These are phyloP conservation scores for Mucor irregularis DNA, from an alignment of 371 early-diverging fungal genomes.

Conservation along the genomic window DNA sequence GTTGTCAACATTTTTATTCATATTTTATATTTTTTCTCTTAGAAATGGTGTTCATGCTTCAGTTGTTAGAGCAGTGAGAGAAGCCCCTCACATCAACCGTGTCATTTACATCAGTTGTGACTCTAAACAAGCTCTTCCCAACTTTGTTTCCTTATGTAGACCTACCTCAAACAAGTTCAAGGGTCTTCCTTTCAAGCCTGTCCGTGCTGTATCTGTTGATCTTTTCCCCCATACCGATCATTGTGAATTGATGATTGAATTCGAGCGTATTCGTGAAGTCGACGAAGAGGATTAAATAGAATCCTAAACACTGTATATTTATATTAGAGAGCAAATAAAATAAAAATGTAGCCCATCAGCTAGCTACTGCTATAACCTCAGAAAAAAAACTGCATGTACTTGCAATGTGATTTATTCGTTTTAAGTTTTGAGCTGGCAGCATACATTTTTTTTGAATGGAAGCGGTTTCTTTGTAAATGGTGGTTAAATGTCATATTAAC, in stretches of 20 bases:
- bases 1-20: background rate
- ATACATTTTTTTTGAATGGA: no score
- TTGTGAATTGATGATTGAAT: slow-evolving; percentile 74
- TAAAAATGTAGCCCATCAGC: no score
- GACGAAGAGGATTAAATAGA: background rate
- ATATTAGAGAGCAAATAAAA: no score
- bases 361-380: no score
- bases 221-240: slow-evolving; percentile 81
- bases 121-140: slow-evolving; percentile 60
- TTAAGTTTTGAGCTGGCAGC: no score
- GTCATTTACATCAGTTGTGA: slow-evolving; percentile 82
- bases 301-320: no score
- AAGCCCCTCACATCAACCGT: slow-evolving; percentile 53
- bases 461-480: no score
- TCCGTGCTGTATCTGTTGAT: slow-evolving; percentile 69
- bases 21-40: background rate
- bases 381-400: no score
- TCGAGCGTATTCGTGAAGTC: slow-evolving; percentile 31
- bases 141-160: slow-evolving; percentile 71
- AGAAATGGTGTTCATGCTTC: slow-evolving; percentile 62
- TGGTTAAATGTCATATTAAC: no score
- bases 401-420: no score
- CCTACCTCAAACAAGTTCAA: slow-evolving; percentile 63
- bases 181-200: slow-evolving; percentile 64
- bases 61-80: slow-evolving; percentile 69